Evolutionary conservation across 2,329 filamentous ascomycete genomes (phyloP).

Genomic region (Lanzia echinophila): DNA sequence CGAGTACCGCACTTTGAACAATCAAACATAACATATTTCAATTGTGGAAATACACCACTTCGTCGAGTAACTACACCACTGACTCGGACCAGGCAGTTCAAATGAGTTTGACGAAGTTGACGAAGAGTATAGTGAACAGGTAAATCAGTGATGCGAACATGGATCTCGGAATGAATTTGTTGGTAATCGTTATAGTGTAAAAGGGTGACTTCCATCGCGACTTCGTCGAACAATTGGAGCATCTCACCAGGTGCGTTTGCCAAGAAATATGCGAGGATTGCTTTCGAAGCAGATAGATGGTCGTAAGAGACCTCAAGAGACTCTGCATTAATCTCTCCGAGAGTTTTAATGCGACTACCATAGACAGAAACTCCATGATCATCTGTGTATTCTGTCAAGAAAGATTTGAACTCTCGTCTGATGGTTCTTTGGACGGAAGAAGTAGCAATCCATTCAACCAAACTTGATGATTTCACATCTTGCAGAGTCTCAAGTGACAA

Average conservation of each 20-base stretch:
- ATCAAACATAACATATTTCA: constrained; percentile 98
- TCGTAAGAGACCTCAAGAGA: constrained; percentile 94
- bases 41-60: constrained; percentile 91
- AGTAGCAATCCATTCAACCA: constrained; percentile 93
- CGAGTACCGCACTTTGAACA: constrained; percentile 89
- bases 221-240: constrained; percentile 91
- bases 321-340: constrained; percentile 97
- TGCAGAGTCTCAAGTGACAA: constrained; percentile 84
- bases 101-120: constrained; percentile 87
- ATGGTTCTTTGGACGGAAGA: constrained; percentile 88
- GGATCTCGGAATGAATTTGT: constrained; percentile 94
- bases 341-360: constrained; percentile 83
- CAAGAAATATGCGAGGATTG: constrained; percentile 89
- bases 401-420: constrained; percentile 93
- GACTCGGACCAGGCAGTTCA: constrained; percentile 92
- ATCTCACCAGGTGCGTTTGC: constrained; percentile 95
- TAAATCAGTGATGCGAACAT: constrained; percentile 91
- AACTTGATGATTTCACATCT: constrained; percentile 86
- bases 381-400: constrained; percentile 93
- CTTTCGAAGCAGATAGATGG: constrained; percentile 83
- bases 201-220: constrained; percentile 92
- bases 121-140: constrained; percentile 93
- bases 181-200: constrained; percentile 97
- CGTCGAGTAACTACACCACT: constrained; percentile 91
- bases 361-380: constrained; percentile 87